Base-by-base conservation (phyloP, 768 basidiomycete genomes). In the Hemileccinum impolitum region DNA sequence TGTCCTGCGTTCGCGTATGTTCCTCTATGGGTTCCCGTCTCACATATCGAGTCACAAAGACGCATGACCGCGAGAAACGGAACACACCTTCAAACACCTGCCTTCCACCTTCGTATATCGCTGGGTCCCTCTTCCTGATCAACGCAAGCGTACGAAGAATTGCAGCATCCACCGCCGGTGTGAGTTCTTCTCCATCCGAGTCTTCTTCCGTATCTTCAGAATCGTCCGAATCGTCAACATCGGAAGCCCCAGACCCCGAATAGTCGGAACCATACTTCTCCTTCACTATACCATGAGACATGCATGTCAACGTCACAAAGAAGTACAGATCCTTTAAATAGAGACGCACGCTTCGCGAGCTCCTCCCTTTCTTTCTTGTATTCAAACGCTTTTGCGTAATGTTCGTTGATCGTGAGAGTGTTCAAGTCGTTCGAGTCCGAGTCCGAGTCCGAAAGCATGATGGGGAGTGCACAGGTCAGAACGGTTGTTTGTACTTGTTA, bases 171-270 rank as follows among this genome's bases (percentile, higher is more conserved):
- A 97, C 81, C 0, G 85, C 85, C 4, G 94, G 93, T 0, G 94
- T 98, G 43, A 98, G 79, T 64, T 97, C 90, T 57, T 92, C 91
- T 13, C 94, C 96, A 49, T 95, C 89, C 61, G 94, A 90, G 64
- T 98, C 94, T 63, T 98, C 94, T 59, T 92, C 90, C 37, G 81
- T 85, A 25, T 79, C 78, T 62, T 91, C 88, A 0, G 85, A 87
- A 2, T 77, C 81, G 15, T 74, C 74, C 1, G 72, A 76, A 17
- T 70, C 70, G 12, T 75, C 74, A 0, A 19, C 23, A 6, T 47
- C 53, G 17, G 54, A 53, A n/a, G 48, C 38, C 19, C 49, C 52
- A 4, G 57, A 50, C 4, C 14, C 51, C 31, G 84, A 82, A 34
- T 70, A 71, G 61, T 89, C 86, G 0, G 87, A 87, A 18, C 90